These are phyloP conservation scores for Lentinula sp. DNA, from an alignment of 768 basidiomycete genomes.

Conservation along the genomic window DNA sequence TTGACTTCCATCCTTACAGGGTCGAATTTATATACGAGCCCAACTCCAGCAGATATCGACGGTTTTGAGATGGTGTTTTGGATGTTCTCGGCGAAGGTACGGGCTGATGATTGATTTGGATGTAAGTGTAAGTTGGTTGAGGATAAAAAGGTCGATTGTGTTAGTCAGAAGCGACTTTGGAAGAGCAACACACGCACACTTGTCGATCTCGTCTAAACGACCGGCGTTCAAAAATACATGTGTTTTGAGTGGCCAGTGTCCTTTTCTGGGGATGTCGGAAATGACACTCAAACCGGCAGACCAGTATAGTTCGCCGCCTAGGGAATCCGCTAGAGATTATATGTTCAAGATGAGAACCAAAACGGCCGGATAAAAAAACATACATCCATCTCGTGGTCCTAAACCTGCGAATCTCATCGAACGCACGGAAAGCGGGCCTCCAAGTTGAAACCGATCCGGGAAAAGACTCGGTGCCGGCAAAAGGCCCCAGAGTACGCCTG, in stretches of 20 bases:
- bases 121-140: no score
- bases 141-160: not conserved
- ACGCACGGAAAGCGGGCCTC: constrained; percentile 83
- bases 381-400: constrained; percentile 73
- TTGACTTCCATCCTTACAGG: constrained; percentile 86
- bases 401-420: constrained; percentile 71
- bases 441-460: constrained; percentile 87
- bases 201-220: constrained; percentile 54
- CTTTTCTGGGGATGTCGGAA: constrained; percentile 62
- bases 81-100: constrained; percentile 33
- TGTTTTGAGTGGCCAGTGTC: constrained; percentile 80
- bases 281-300: constrained; percentile 72
- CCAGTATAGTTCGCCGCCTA: constrained; percentile 83
- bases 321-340: constrained; percentile 56
- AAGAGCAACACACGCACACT: constrained; percentile 33
- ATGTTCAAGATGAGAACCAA: not conserved
- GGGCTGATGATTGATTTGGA: constrained; percentile 17
- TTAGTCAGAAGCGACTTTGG: constrained; percentile 6
- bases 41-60: constrained; percentile 75
- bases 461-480: constrained; percentile 43
- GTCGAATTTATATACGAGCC: constrained; percentile 78
- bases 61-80: constrained; percentile 40
- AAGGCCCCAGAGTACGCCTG: constrained; percentile 68
- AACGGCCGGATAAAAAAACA: constrained; percentile 12
- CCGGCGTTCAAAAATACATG: constrained; percentile 84